Percentiles rank a stretch among this genome's conserved stretches.
These are phyloP conservation scores for Exobasidium rhododendri DNA, from an alignment of 1,284 basidiomycete species.

Conservation along the genomic window DNA sequence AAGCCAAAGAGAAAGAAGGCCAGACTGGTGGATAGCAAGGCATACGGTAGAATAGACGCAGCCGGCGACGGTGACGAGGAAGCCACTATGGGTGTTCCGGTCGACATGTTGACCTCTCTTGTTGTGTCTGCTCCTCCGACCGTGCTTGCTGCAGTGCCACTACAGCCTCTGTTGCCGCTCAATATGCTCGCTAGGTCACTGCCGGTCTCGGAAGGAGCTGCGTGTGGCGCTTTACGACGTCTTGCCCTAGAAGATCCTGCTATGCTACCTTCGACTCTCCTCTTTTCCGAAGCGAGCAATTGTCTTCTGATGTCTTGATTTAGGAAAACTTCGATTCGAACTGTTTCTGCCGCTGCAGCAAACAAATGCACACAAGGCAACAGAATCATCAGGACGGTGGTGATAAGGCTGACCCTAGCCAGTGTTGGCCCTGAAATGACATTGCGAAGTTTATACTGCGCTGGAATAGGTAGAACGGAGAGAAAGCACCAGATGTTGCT, in stretches of 20 bases:
- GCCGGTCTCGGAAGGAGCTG: constrained; percentile 18
- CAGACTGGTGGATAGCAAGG: constrained; percentile 57
- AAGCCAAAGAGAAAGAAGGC: constrained; percentile 94
- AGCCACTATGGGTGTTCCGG: constrained; percentile 34
- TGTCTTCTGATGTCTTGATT: constrained; percentile 18
- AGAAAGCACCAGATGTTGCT: constrained; percentile 78
- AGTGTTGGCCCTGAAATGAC: constrained; percentile 31
- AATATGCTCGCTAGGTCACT: constrained; percentile 29
- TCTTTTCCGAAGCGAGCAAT: constrained; percentile 7
- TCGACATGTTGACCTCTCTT: neutral
- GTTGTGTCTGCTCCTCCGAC: constrained; percentile 1
- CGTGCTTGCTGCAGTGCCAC: neutral
- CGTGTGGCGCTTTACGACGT: too few species aligned
- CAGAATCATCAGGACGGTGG: constrained; percentile 54
- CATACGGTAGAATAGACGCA: constrained; percentile 47
- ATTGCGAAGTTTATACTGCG: constrained; percentile 36
- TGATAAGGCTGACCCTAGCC: constrained; percentile 53
- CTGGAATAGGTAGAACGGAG: constrained; percentile 41
- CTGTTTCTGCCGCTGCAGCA: constrained; percentile 39
- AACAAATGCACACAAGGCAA: constrained; percentile 44
- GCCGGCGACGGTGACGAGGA: constrained; percentile 66
- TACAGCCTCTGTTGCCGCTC: constrained; percentile 18
- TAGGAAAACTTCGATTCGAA: constrained; percentile 44
- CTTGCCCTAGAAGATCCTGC: neutral
- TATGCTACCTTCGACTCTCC: constrained; percentile 2